These are phyloP conservation scores for Fusarium buharicum DNA, from an alignment of 2,329 filamentous ascomycete species.

Conservation along the genomic window DNA sequence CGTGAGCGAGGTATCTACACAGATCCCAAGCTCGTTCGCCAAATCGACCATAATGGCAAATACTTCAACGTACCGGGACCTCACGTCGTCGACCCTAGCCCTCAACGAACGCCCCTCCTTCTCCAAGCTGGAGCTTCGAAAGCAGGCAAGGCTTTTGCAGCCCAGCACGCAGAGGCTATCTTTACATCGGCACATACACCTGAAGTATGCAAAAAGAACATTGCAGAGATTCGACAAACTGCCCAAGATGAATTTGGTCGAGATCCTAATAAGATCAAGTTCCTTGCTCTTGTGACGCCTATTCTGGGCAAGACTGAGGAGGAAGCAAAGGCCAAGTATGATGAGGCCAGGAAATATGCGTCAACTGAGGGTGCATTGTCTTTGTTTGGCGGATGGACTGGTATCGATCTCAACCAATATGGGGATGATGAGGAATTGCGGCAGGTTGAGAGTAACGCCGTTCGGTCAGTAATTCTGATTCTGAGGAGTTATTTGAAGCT, in stretches of 20 bases:
- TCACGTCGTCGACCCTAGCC: slow-evolving; percentile 72
- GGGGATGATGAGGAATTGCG: slow-evolving; percentile 73
- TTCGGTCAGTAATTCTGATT: slow-evolving; percentile 50
- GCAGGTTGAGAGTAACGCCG: slow-evolving; percentile 70
- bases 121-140: slow-evolving; percentile 76
- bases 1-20: slow-evolving; percentile 68
- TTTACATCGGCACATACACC: slow-evolving; percentile 75
- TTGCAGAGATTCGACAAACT: slow-evolving; percentile 69
- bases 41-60: slow-evolving; percentile 73
- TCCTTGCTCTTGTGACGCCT: slow-evolving; percentile 72
- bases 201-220: slow-evolving; percentile 67
- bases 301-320: slow-evolving; percentile 73
- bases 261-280: slow-evolving; percentile 71
- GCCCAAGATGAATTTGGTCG: slow-evolving; percentile 65
- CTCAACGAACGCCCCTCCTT: slow-evolving; percentile 74
- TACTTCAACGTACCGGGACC: slow-evolving; percentile 72
- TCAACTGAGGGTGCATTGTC: slow-evolving; percentile 71
- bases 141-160: slow-evolving; percentile 73
- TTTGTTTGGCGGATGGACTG: slow-evolving; percentile 80
- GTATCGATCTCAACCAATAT: slow-evolving; percentile 65
- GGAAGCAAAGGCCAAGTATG: slow-evolving; percentile 72
- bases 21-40: slow-evolving; percentile 62
- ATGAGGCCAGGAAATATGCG: slow-evolving; percentile 70
- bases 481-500: neutral
- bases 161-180: slow-evolving; percentile 76